These are phyloP conservation scores for Gyromitra esculenta DNA, from an alignment of 2,329 filamentous ascomycete genomes.

Conservation along the genomic window DNA sequence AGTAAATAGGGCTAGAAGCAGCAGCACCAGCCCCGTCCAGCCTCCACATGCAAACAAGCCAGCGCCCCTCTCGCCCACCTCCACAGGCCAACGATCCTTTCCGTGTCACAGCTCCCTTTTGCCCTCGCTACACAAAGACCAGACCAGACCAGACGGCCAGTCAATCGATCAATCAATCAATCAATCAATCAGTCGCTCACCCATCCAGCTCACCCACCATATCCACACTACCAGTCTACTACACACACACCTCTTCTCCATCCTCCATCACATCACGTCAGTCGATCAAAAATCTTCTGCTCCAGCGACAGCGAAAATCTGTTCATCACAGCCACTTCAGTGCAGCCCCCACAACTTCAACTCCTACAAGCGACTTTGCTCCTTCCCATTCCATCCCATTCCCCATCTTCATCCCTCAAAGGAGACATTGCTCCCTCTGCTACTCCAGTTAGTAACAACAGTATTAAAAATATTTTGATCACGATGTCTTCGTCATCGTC, in stretches of 20 bases:
- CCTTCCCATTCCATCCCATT: slow-evolving; percentile 6
- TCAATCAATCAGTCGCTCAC: background rate
- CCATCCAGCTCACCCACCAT: background rate
- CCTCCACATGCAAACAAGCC: slow-evolving; percentile 31
- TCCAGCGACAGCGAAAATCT: slow-evolving; percentile 43
- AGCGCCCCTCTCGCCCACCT: slow-evolving; percentile 29
- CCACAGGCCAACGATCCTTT: slow-evolving; percentile 14
- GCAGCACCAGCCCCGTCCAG: slow-evolving; percentile 35
- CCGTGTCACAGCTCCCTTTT: slow-evolving; percentile 47
- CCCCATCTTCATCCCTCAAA: background rate
- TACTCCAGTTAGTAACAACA: slow-evolving; percentile 41
- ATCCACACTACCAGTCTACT: background rate
- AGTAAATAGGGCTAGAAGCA: slow-evolving; percentile 26
- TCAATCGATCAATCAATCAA: slow-evolving; percentile 2
- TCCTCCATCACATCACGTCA: slow-evolving; percentile 41
- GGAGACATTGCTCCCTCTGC: slow-evolving; percentile 34
- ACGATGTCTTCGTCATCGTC: slow-evolving; percentile 55
- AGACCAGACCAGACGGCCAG: slow-evolving; percentile 14
- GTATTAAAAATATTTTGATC: slow-evolving; percentile 21
- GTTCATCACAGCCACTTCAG: slow-evolving; percentile 47
- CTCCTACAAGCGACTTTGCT: slow-evolving; percentile 27
- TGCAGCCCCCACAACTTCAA: slow-evolving; percentile 10
- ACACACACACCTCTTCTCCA: slow-evolving; percentile 33
- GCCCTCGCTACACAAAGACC: slow-evolving; percentile 48
- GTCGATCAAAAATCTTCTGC: slow-evolving; percentile 32